phyloP scores from a whole-genome alignment of 257 asterid genomes.

The Eucommia ulmoides region DNA sequence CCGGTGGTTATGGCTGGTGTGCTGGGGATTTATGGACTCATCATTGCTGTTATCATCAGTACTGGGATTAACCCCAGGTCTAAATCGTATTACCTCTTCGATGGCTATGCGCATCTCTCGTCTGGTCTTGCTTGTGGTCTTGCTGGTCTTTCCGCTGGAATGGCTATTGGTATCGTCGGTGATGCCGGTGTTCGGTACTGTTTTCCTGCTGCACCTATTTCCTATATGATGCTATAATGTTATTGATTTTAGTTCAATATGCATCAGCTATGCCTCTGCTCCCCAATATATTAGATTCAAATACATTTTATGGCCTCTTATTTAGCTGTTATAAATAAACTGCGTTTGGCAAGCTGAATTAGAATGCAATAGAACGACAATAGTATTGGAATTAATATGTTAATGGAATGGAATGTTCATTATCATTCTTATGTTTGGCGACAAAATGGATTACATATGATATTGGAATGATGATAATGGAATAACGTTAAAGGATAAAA shows the following conservation, averaged over 20 bases:
- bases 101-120: slow-evolving; percentile 16
- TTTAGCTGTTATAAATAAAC: too few species aligned
- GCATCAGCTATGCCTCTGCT: too few species aligned
- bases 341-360: too few species aligned
- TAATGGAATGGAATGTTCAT: too few species aligned
- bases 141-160: slow-evolving; percentile 17
- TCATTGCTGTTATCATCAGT: slow-evolving; percentile 16
- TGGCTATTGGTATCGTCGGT: slow-evolving; percentile 17
- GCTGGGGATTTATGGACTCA: slow-evolving; percentile 14
- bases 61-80: slow-evolving; percentile 17
- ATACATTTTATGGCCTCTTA: too few species aligned
- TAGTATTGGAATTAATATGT: too few species aligned
- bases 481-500: too few species aligned
- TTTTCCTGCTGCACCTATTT: neutral
- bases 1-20: slow-evolving; percentile 19
- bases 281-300: too few species aligned
- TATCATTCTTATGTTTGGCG: too few species aligned
- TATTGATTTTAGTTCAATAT: neutral
- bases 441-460: too few species aligned
- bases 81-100: slow-evolving; percentile 13
- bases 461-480: too few species aligned
- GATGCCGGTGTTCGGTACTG: slow-evolving; percentile 17
- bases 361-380: too few species aligned
- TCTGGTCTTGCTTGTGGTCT: slow-evolving; percentile 18
- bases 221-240: neutral